phyloP scores from a whole-genome alignment of 2,329 filamentous ascomycete genomes.

The Zopfia rhizophila region DNA sequence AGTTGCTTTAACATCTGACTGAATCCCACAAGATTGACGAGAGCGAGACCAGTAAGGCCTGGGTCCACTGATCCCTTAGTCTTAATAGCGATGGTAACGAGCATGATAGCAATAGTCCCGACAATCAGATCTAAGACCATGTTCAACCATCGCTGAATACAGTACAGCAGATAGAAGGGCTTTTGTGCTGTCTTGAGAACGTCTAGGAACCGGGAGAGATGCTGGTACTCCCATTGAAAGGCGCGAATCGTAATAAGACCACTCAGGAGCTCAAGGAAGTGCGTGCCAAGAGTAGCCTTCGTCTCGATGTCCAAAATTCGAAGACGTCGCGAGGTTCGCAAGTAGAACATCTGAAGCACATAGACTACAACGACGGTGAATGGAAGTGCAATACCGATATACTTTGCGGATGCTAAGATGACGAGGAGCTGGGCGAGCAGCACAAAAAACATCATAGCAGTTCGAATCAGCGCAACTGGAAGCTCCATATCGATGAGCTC shows the following conservation, averaged over 20 bases:
- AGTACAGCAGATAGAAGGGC: slow-evolving; percentile 52
- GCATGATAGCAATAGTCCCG: slow-evolving; percentile 40
- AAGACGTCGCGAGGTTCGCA: slow-evolving; percentile 56
- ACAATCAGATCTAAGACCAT: slow-evolving; percentile 46
- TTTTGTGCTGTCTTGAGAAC: slow-evolving; percentile 47
- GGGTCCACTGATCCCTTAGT: slow-evolving; percentile 52
- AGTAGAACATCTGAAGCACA: slow-evolving; percentile 58
- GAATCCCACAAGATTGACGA: slow-evolving; percentile 48
- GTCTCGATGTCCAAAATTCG: slow-evolving; percentile 63
- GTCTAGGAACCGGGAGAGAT: slow-evolving; percentile 12
- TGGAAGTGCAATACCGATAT: slow-evolving; percentile 20
- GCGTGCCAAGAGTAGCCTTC: slow-evolving; percentile 58
- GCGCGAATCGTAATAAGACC: slow-evolving; percentile 61
- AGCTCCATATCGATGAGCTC: slow-evolving; percentile 54
- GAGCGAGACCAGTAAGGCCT: slow-evolving; percentile 50
- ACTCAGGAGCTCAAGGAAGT: slow-evolving; percentile 60
- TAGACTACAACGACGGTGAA: slow-evolving; percentile 58
- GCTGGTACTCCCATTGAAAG: slow-evolving; percentile 52
- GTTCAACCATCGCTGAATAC: slow-evolving; percentile 52
- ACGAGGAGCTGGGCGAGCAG: slow-evolving; percentile 23
- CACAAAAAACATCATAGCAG: slow-evolving; percentile 19
- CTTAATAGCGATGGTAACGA: slow-evolving; percentile 42
- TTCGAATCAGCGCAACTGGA: slow-evolving; percentile 31
- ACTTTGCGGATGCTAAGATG: slow-evolving; percentile 23
- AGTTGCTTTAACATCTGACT: slow-evolving; percentile 44